These are phyloP conservation scores for Ustilago tritici DNA, from an alignment of 1,284 basidiomycete genomes.

Conservation along the genomic window DNA sequence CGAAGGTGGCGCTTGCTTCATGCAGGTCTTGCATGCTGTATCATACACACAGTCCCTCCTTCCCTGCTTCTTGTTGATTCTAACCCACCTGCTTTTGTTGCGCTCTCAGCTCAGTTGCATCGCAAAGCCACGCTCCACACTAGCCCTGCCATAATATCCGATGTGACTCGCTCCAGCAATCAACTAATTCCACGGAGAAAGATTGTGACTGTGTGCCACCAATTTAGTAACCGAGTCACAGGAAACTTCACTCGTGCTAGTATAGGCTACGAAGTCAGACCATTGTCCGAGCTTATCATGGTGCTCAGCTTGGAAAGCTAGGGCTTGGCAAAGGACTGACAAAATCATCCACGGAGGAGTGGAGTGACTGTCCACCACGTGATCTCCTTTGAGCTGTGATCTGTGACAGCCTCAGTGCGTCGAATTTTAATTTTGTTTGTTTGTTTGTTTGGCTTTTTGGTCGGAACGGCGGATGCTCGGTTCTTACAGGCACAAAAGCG, in stretches of 20 bases:
- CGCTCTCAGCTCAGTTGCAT: neutral
- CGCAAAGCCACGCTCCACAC: neutral
- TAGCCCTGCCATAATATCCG: neutral
- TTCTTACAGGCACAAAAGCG: neutral
- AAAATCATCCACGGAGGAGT: neutral
- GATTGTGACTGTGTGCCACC: too few relatives aligned
- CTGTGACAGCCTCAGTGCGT: neutral
- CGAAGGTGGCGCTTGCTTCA: neutral
- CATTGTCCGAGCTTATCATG: too few relatives aligned
- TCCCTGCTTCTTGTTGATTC: neutral
- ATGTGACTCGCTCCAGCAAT: neutral
- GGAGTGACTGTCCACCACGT: too few relatives aligned
- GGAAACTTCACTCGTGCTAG: too few relatives aligned
- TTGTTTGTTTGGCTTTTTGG: too few relatives aligned
- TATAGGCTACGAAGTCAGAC: too few relatives aligned
- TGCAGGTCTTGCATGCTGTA: neutral
- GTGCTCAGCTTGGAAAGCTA: neutral
- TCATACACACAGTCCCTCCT: neutral
- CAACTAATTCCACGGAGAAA: too few relatives aligned
- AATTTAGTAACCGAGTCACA: too few relatives aligned
- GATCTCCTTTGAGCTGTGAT: neutral
- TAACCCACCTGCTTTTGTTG: neutral
- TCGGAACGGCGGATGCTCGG: neutral
- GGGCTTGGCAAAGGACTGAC: neutral
- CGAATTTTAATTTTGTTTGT: neutral